Conservation (phyloP, 345 rosid genomes). For the Boechera retrofracta region DNA sequence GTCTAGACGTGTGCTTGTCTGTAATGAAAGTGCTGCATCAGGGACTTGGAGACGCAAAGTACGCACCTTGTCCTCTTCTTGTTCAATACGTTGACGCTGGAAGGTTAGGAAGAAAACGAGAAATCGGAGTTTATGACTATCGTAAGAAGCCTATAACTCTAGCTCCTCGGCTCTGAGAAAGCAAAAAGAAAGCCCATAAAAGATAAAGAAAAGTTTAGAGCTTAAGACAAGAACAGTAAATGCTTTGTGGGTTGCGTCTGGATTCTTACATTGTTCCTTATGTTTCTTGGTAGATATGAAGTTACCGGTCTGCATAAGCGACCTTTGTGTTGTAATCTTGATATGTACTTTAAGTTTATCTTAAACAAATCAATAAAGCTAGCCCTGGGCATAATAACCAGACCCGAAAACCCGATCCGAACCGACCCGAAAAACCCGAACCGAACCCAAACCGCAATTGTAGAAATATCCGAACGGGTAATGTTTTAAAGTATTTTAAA, state of each 20-base stretch:
- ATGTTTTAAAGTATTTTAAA: too few relatives aligned
- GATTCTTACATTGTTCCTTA: constrained; percentile 6
- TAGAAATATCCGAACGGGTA: too few relatives aligned
- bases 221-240: background rate
- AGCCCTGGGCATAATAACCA: too few relatives aligned
- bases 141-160: constrained; percentile 41
- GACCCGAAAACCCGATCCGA: too few relatives aligned
- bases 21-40: constrained; percentile 75
- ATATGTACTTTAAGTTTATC: background rate
- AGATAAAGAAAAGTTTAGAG: background rate
- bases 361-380: background rate
- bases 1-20: constrained; percentile 81
- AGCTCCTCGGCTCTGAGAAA: constrained; percentile 59
- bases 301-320: constrained; percentile 6
- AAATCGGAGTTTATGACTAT: constrained; percentile 80
- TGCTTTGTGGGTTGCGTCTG: constrained; percentile 7
- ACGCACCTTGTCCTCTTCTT: constrained; percentile 83
- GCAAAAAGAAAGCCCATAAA: background rate
- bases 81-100: constrained; percentile 90
- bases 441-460: too few relatives aligned
- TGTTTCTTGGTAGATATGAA: constrained; percentile 6
- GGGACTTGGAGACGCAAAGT: constrained; percentile 73
- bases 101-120: constrained; percentile 75
- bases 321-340: constrained; percentile 18
- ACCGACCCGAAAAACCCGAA: too few relatives aligned